These are phyloP conservation scores for Tricholoma sp. DNA, from an alignment of 768 basidiomycete species.

Conservation along the genomic window DNA sequence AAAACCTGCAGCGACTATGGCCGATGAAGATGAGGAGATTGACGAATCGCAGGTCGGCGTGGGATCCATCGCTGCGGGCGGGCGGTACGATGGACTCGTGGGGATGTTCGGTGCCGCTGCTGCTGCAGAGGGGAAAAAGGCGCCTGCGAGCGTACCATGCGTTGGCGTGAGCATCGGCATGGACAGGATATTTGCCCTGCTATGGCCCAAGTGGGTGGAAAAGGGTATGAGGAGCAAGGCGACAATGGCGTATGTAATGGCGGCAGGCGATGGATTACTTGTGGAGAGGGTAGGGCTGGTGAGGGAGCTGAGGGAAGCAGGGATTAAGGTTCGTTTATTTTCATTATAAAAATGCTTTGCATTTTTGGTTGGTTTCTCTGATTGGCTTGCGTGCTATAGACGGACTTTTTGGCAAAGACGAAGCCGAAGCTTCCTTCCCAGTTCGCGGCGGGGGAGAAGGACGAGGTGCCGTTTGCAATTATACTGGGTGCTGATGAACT, in stretches of 20 bases:
- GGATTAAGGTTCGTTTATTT: constrained; percentile 66
- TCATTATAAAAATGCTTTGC: too few relatives aligned
- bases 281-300: constrained; percentile 80
- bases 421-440: constrained; percentile 88
- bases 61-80: constrained; percentile 99
- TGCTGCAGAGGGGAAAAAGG: constrained; percentile 65
- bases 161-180: constrained; percentile 91
- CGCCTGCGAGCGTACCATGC: constrained; percentile 63
- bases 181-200: constrained; percentile 86
- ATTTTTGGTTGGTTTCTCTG: constrained; percentile 4
- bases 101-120: constrained; percentile 86
- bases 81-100: constrained; percentile 93
- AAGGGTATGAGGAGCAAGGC: constrained; percentile 78
- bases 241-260: constrained; percentile 92
- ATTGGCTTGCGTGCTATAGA: constrained; percentile 34
- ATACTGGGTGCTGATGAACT: constrained; percentile 89
- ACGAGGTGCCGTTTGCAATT: constrained; percentile 89
- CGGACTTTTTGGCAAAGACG: constrained; percentile 88
- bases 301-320: constrained; percentile 74
- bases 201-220: constrained; percentile 85
- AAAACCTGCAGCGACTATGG: constrained; percentile 39
- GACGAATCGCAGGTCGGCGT: constrained; percentile 94
- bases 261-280: constrained; percentile 83
- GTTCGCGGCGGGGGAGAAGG: constrained; percentile 86
- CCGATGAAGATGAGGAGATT: constrained; percentile 69